Percentiles rank a stretch among this genome's conserved stretches.
Evolutionary conservation across 352 stramenopile species (phyloP).

Genomic region (Globisporangium spiculum): DNA sequence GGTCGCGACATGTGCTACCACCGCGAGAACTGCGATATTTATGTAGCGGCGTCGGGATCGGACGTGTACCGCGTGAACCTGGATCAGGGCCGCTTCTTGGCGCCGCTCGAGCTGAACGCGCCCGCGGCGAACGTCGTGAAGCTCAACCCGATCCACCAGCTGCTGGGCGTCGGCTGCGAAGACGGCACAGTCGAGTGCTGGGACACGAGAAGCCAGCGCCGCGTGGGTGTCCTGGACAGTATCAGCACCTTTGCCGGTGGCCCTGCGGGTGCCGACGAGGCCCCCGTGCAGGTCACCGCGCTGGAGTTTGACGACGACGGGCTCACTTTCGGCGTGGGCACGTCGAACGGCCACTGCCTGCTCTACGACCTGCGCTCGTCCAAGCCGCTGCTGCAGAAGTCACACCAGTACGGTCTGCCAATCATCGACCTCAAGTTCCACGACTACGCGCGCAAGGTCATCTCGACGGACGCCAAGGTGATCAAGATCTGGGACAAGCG

Average conservation of each 20-base stretch:
- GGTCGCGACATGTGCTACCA: slow-evolving; percentile 97
- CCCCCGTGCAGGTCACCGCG: slow-evolving; percentile 87
- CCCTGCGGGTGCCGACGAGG: slow-evolving; percentile 15
- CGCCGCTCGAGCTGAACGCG: slow-evolving; percentile 69
- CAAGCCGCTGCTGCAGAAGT: slow-evolving; percentile 93
- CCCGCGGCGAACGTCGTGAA: slow-evolving; percentile 86
- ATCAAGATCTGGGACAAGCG: slow-evolving; percentile 98
- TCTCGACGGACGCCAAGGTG: slow-evolving; percentile 96
- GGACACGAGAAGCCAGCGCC: slow-evolving; percentile 87
- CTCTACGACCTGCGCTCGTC: slow-evolving; percentile 97
- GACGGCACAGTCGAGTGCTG: slow-evolving; percentile 96
- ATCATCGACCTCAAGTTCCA: slow-evolving; percentile 95
- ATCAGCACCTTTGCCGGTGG: slow-evolving; percentile 60
- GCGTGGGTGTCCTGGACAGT: slow-evolving; percentile 63
- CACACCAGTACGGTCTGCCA: slow-evolving; percentile 97
- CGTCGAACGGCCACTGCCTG: slow-evolving; percentile 89
- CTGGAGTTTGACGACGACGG: slow-evolving; percentile 94
- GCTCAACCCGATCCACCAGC: slow-evolving; percentile 89
- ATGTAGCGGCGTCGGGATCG: slow-evolving; percentile 83
- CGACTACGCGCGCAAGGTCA: slow-evolving; percentile 84
- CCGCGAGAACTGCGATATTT: slow-evolving; percentile 94
- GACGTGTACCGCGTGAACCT: slow-evolving; percentile 98
- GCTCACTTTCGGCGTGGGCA: slow-evolving; percentile 94
- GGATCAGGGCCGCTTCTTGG: slow-evolving; percentile 96
- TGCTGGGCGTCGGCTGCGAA: slow-evolving; percentile 91